Evolutionary conservation across 139 green algal species (phyloP).

Genomic region (Monoraphidium neglectum): DNA sequence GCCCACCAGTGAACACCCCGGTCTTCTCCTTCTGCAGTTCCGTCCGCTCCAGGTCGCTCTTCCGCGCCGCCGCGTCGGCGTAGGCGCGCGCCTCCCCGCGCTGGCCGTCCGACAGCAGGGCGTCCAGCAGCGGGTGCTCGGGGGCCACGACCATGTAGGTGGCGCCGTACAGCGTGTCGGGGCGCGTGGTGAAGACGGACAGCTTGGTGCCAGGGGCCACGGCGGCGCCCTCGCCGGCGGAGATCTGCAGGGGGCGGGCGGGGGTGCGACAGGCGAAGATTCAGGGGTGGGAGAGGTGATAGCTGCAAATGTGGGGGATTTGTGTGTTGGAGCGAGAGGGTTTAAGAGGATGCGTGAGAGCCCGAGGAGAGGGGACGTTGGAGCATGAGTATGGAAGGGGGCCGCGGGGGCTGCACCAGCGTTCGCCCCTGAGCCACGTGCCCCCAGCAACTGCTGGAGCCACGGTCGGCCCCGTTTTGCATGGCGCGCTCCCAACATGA

Average conservation of each 20-base stretch:
- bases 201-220: constrained; percentile 35
- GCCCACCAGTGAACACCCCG: constrained; percentile 88
- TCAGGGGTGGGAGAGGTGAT: no score
- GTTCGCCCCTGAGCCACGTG: no score
- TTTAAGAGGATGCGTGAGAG: no score
- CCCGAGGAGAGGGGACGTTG: no score
- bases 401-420: no score
- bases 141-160: constrained; percentile 97
- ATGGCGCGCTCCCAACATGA: no score
- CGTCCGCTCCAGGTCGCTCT: constrained; percentile 94
- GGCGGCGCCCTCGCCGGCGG: not conserved
- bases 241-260: not conserved
- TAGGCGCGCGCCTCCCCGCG: constrained; percentile 75
- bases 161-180: constrained; percentile 96
- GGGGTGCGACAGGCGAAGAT: no score
- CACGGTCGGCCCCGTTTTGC: no score
- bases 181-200: constrained; percentile 89
- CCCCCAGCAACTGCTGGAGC: no score
- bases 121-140: constrained; percentile 89
- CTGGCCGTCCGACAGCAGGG: constrained; percentile 50
- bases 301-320: not conserved
- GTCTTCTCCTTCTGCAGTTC: constrained; percentile 93
- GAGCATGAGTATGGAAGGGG: no score
- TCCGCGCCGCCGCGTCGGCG: constrained; percentile 70
- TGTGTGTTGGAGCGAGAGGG: no score